Evolutionary conservation across 1,284 basidiomycete genomes (phyloP), one percentile per base, ranked within the genome.

Genomic region (Tilletia indica): DNA sequence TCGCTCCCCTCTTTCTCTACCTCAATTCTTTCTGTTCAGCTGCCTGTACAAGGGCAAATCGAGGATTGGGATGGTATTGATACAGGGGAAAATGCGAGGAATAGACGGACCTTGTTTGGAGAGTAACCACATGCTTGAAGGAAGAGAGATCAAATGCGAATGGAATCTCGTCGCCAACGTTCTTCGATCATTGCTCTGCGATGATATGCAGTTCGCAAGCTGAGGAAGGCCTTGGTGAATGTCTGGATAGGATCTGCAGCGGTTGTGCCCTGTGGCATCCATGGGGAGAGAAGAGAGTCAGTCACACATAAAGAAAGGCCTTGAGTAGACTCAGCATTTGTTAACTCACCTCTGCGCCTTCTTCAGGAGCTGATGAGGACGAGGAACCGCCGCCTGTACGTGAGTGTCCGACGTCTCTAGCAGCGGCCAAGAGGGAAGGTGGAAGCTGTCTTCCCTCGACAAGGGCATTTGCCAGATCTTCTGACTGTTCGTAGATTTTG

Each of bases 221-320:
- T 38, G 36, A 64, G 61, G 61, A 64, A 64, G 16, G 61, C 61
- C 61, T 64, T 64, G 61, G 38, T 64, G 36, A 64, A 64, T 38
- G 61, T 64, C 61, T 64, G 61, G 2, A 64, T 42, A 1, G 12
- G 61, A 39, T 64, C 61, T 16, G 36, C 36, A 14, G 19, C 21
- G 12, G 34, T 64, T 38, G 36, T 11, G 34, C 39, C 61, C 61
- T 64, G 61, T 54, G 14, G 42, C 42, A 14, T 14, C 6, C 51
- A 54, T 39, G 34, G 3, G 36, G 6, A 39, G 56, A 12, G 6
- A 14, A 42, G 36, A 3, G 12, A 64, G 5, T 16, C 36, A 64
- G 9, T 21, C 3, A 3, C 19, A 34, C 34, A 64, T 36, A 9
- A 63, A 63, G n/a, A 14, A 8, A 16, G 4, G 16, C 3, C 9